Evolutionary conservation across 202 grass and related monocot species (phyloP).

Genomic region (Digitaria exilis): DNA sequence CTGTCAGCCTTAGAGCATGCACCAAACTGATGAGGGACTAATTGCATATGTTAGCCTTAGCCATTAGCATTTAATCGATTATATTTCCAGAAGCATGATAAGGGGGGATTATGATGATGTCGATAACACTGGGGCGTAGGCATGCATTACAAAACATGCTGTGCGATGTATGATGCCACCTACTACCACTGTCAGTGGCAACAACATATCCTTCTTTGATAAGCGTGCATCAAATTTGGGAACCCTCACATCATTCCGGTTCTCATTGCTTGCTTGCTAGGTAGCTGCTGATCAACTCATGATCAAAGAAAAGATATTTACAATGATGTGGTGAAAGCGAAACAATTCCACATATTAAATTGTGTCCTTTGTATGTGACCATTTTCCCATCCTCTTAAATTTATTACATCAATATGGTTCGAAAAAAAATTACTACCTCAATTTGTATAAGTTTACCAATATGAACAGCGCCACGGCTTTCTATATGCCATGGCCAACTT

Average conservation of each 20-base stretch:
- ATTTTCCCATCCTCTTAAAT: not conserved
- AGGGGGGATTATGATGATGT: constrained; percentile 63
- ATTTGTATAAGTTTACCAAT: constrained; percentile 24
- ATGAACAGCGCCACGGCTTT: constrained; percentile 32
- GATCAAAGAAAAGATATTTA: constrained; percentile 42
- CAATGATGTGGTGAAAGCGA: constrained; percentile 16
- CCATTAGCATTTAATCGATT: constrained; percentile 54
- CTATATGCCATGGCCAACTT: constrained; percentile 27
- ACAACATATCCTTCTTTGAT: constrained; percentile 44
- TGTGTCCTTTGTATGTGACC: not conserved
- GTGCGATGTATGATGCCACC: constrained; percentile 57
- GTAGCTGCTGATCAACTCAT: constrained; percentile 52
- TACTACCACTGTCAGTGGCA: constrained; percentile 58
- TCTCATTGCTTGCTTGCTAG: constrained; percentile 56
- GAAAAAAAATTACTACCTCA: too few relatives aligned
- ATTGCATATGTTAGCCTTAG: constrained; percentile 51
- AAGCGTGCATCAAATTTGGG: constrained; percentile 53
- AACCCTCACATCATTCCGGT: constrained; percentile 51
- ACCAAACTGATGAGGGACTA: constrained; percentile 54
- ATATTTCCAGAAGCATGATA: constrained; percentile 57
- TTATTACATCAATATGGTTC: too few relatives aligned
- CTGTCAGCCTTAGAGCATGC: constrained; percentile 44
- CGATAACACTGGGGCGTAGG: constrained; percentile 44
- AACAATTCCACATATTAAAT: not conserved
- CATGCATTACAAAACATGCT: constrained; percentile 56